Evolutionary conservation across 352 stramenopile species (phyloP).

Genomic region (Globisporangium orthogonon): DNA sequence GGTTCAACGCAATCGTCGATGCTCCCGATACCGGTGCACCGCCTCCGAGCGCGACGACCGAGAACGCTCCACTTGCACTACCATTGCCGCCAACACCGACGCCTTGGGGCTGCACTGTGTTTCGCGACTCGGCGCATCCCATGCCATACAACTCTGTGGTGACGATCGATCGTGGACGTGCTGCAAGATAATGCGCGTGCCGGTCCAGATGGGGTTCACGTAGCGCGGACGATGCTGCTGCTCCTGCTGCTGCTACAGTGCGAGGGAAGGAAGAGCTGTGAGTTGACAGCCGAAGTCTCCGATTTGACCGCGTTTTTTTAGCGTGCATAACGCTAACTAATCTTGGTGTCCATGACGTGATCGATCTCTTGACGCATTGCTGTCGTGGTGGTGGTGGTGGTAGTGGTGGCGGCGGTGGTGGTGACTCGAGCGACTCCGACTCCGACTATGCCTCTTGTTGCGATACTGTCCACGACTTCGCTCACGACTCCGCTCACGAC

Average conservation of each 20-base stretch:
- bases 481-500: neutral
- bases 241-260: too few species aligned
- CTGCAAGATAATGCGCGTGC: neutral
- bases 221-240: too few species aligned
- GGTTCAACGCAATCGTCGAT: neutral
- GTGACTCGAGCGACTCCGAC: constrained; percentile 4
- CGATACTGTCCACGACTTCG: neutral
- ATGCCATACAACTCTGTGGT: constrained; percentile 16
- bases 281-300: too few species aligned
- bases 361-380: too few species aligned
- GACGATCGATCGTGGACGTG: neutral
- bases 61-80: constrained; percentile 8
- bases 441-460: constrained; percentile 2
- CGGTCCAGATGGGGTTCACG: too few species aligned
- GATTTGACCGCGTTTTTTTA: too few species aligned
- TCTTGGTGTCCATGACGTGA: too few species aligned
- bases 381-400: too few species aligned
- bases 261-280: too few species aligned
- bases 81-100: neutral
- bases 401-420: neutral
- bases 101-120: constrained; percentile 33
- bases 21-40: neutral
- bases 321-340: too few species aligned
- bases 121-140: constrained; percentile 38
- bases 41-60: constrained; percentile 13